These are phyloP conservation scores for Dendrobium nobile DNA, from an alignment of 106 monocot genomes.

Conservation along the genomic window DNA sequence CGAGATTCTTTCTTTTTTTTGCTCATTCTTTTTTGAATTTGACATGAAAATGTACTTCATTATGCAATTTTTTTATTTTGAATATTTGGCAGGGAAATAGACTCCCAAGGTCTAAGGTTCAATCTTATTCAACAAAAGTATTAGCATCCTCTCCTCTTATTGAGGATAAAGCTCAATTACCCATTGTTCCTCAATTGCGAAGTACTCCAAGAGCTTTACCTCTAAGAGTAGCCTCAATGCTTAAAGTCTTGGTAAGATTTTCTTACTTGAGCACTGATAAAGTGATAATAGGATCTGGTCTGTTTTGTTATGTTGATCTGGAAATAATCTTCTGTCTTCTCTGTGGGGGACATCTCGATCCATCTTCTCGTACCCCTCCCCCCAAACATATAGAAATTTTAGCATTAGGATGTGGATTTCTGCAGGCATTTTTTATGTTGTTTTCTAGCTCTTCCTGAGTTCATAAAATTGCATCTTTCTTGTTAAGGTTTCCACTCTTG, in stretches of 20 bases:
- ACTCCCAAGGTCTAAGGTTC: conserved; percentile 45
- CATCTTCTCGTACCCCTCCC: background rate
- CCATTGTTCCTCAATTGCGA: conserved; percentile 59
- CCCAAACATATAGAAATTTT: background rate
- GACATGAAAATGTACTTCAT: background rate
- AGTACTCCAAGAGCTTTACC: conserved; percentile 50
- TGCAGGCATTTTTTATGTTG: background rate
- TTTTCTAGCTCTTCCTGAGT: background rate
- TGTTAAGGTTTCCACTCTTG: background rate
- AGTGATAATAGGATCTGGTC: background rate
- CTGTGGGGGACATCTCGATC: background rate
- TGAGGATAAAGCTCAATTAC: conserved; percentile 20
- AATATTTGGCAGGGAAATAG: conserved; percentile 30
- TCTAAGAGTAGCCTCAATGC: conserved; percentile 75
- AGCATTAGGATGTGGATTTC: background rate
- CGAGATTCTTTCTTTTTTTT: background rate
- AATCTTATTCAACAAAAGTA: conserved; percentile 48
- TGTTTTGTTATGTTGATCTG: background rate
- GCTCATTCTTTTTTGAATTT: background rate
- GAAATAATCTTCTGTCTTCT: background rate
- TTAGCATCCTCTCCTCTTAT: conserved; percentile 57
- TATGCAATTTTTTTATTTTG: conserved; percentile 4
- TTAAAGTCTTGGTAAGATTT: conserved; percentile 77
- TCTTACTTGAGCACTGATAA: background rate
- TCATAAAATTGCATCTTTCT: background rate